phyloP scores from a whole-genome alignment of 805 yeast genomes.

The Wickerhamiella qilinensis region DNA sequence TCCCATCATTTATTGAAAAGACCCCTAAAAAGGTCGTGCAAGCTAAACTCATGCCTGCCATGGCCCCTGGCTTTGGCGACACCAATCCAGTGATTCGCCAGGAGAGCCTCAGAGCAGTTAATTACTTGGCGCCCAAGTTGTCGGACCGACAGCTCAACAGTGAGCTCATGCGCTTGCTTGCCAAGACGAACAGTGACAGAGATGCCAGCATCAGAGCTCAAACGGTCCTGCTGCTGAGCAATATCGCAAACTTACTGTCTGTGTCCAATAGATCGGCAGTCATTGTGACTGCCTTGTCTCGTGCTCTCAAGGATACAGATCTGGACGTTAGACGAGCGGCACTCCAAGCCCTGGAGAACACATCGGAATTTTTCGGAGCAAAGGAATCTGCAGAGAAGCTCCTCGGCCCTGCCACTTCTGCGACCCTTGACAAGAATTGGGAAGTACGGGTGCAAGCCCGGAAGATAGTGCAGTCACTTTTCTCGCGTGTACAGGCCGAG shows the following conservation, averaged over 20 bases:
- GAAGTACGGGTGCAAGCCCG: slow-evolving; percentile 62
- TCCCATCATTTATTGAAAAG: slow-evolving; percentile 37
- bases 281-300: slow-evolving; percentile 70
- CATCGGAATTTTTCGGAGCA: slow-evolving; percentile 51
- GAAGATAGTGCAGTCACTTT: slow-evolving; percentile 44
- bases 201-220: slow-evolving; percentile 64
- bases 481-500: slow-evolving; percentile 35
- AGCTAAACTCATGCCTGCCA: slow-evolving; percentile 46
- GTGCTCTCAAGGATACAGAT: slow-evolving; percentile 67
- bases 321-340: slow-evolving; percentile 64
- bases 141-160: slow-evolving; percentile 72
- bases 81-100: slow-evolving; percentile 67
- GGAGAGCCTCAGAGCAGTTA: slow-evolving; percentile 55
- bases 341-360: slow-evolving; percentile 49
- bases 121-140: slow-evolving; percentile 42
- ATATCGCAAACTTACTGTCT: slow-evolving; percentile 46
- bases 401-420: slow-evolving; percentile 70
- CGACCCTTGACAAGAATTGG: slow-evolving; percentile 57
- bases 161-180: slow-evolving; percentile 64
- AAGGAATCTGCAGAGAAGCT: slow-evolving; percentile 66
- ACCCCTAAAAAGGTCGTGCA: slow-evolving; percentile 48
- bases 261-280: slow-evolving; percentile 47
- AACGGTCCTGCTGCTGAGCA: slow-evolving; percentile 53
- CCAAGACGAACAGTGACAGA: slow-evolving; percentile 66
- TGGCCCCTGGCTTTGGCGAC: slow-evolving; percentile 74